Evolutionary conservation across 225 moss, liverwort and hornwort genomes (phyloP).

Genomic region (Neckera pumila): DNA sequence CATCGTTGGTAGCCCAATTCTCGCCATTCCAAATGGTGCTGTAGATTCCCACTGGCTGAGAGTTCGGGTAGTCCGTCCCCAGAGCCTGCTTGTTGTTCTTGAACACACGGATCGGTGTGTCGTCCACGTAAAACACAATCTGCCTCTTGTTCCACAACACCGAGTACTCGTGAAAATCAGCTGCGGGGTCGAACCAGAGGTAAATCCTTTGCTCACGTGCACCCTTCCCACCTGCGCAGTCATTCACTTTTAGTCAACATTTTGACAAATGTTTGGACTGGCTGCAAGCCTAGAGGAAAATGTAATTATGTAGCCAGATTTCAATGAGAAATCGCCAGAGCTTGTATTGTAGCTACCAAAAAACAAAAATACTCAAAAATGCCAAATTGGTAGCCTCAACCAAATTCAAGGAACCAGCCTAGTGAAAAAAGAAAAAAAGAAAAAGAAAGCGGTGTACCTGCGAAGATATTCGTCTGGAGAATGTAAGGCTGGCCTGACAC

Average conservation of each 20-base stretch:
- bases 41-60: conserved; percentile 41
- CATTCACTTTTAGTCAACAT: neutral
- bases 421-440: neutral
- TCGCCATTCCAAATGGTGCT: conserved; percentile 53
- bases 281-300: neutral
- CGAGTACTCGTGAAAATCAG: conserved; percentile 39
- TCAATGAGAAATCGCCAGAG: neutral
- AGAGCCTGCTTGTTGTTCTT: conserved; percentile 28
- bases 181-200: conserved; percentile 50
- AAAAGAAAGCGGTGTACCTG: neutral
- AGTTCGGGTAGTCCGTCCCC: conserved; percentile 28
- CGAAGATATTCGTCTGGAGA: conserved; percentile 41
- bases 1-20: conserved; percentile 44
- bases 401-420: neutral
- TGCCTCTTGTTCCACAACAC: conserved; percentile 42
- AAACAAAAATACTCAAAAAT: neutral
- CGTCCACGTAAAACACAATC: conserved; percentile 46
- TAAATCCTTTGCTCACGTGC: conserved; percentile 35
- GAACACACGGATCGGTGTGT: conserved; percentile 38
- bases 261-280: neutral
- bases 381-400: neutral
- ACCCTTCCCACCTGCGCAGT: conserved; percentile 23
- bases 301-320: neutral
- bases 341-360: neutral
- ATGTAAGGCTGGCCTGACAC: conserved; percentile 46